Evolutionary conservation across 768 basidiomycete genomes (phyloP), one percentile per base, ranked within the genome.

Genomic region (Rhodosporidiobolus sp.): DNA sequence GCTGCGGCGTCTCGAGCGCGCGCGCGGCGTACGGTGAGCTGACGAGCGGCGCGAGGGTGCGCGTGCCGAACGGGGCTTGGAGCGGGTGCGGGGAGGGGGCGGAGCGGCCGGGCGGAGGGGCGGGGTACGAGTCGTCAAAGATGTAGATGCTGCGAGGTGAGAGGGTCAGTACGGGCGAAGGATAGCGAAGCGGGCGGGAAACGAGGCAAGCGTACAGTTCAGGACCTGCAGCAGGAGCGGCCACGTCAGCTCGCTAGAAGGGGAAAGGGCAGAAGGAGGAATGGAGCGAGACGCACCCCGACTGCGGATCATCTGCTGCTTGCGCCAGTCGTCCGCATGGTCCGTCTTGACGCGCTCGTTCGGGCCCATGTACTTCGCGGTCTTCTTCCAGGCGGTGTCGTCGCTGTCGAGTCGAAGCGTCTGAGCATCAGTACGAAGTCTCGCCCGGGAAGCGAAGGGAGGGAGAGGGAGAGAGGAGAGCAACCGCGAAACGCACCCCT

Each of bases 41-140:
- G 32, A 32, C 10, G 32, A 64, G 52, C 16, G 0, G 0, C 19
- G 11, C 2, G 19, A 63, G 66, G 11, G 19, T 14, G 2, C 43
- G 6, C 7, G 45, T 10, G 30, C 20, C 20, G 59, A 9, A 67
- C 48, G 52, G 53, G 34, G 14, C 8, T 7, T 0, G 14, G 52
- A 65, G 72, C 24, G 54, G 67, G 48, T 64, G 63, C 7, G 43
- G 3, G 24, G 72, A 54, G 12, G 52, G 26, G 30, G 8, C 0
- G 4, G 5, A 19, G 7, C 11, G 11, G 50, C 26, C 20, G 20
- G 52, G 50, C 0, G 62, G 26, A 9, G 4, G 7, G 14, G 49
- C 62, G 0, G 72, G 72, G 56, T 68, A 73, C 22, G 50, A 54
- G 63, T 73, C 72, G 62, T 68, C 63, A 58, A 67, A 73, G 43